These are phyloP conservation scores for Zymoseptoria crescenta DNA, from an alignment of 2,329 filamentous ascomycete species.

Conservation along the genomic window DNA sequence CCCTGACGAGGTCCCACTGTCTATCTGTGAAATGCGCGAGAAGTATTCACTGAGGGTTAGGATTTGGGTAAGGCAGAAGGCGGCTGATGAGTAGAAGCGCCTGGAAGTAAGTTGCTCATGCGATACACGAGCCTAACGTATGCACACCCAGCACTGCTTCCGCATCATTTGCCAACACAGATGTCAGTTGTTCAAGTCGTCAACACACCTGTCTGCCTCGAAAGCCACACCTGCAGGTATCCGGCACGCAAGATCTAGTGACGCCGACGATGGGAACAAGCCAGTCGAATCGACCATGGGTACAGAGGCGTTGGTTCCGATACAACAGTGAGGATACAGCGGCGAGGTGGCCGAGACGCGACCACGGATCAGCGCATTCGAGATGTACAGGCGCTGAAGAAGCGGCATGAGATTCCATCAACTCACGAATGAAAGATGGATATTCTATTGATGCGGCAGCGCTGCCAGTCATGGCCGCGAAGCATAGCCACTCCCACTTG, in stretches of 20 bases:
- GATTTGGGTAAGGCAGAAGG: neutral
- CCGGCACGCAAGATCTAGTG: neutral
- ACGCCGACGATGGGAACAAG: neutral
- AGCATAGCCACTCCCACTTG: neutral
- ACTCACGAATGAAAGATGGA: too few relatives aligned
- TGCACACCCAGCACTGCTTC: neutral
- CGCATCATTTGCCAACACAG: neutral
- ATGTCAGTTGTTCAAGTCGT: neutral
- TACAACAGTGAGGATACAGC: neutral
- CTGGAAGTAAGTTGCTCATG: neutral
- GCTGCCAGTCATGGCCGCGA: too few relatives aligned
- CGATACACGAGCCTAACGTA: neutral
- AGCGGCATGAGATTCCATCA: too few relatives aligned
- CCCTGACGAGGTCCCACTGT: neutral
- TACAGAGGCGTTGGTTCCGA: neutral
- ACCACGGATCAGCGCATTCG: neutral
- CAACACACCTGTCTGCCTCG: neutral
- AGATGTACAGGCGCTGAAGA: too few relatives aligned
- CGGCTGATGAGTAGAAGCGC: neutral
- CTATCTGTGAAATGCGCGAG: neutral
- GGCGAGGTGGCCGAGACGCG: neutral
- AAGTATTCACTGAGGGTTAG: neutral
- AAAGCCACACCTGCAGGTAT: neutral
- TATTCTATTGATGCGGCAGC: too few relatives aligned
- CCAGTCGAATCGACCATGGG: neutral